These are phyloP conservation scores for Neoboletus brunneissimus DNA, from an alignment of 768 basidiomycete species.

Conservation along the genomic window DNA sequence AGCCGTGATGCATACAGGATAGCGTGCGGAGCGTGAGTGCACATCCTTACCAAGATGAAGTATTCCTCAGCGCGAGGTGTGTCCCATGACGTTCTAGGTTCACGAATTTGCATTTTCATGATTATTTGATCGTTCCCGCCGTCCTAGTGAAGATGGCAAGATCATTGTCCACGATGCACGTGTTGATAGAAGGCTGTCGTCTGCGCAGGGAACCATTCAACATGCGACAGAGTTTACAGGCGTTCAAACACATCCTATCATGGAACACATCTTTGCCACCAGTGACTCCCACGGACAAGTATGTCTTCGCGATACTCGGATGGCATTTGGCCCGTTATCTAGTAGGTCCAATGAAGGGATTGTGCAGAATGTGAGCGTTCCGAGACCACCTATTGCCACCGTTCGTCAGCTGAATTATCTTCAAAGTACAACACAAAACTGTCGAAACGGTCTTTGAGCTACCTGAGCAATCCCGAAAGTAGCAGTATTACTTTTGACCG, in stretches of 20 bases:
- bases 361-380: conserved; percentile 37
- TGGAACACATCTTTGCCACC: conserved; percentile 68
- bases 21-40: conserved; percentile 63
- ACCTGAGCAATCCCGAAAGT: conserved; percentile 59
- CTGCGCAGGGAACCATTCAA: conserved; percentile 52
- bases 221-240: conserved; percentile 57
- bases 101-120: conserved; percentile 12
- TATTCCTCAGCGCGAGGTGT: conserved; percentile 70
- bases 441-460: conserved; percentile 37
- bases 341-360: conserved; percentile 49
- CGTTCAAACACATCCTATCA: conserved; percentile 63
- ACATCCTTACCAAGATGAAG: conserved; percentile 64
- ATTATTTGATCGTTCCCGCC: conserved; percentile 18
- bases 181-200: conserved; percentile 29
- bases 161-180: conserved; percentile 64
- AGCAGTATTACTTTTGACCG: conserved; percentile 69
- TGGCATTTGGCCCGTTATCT: conserved; percentile 62
- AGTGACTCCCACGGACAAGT: conserved; percentile 58
- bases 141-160: conserved; percentile 64
- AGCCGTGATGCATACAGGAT: conserved; percentile 43
- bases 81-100: conserved; percentile 17
- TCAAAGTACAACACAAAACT: conserved; percentile 45
- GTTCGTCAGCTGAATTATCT: conserved; percentile 30
- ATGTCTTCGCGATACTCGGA: conserved; percentile 66
- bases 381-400: conserved; percentile 3